Evolutionary conservation across 305 asterid genomes (phyloP).

Genomic region (Solanum aculeatissimum): DNA sequence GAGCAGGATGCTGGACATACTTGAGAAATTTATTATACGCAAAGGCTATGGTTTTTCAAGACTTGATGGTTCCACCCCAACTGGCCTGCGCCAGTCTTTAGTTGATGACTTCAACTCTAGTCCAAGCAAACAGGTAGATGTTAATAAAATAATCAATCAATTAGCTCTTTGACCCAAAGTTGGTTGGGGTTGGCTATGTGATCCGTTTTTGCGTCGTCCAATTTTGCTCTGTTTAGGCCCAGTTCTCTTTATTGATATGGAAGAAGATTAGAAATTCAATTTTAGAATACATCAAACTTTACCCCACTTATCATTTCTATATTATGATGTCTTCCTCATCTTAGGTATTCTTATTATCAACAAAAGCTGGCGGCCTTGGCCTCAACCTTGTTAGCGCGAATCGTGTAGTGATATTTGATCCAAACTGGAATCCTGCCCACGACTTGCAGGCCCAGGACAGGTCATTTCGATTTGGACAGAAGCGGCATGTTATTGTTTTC

Average conservation of each 20-base stretch:
- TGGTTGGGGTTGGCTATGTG: neutral
- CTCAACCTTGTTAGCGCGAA: constrained; percentile 93
- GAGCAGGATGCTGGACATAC: constrained; percentile 89
- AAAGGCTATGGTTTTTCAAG: constrained; percentile 86
- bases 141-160: neutral
- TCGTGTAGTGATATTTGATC: constrained; percentile 92
- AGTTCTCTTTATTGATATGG: neutral
- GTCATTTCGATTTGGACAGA: constrained; percentile 89
- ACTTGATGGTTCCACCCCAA: constrained; percentile 91
- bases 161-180: neutral
- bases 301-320: neutral
- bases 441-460: constrained; percentile 98
- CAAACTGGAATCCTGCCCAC: constrained; percentile 98
- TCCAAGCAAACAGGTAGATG: constrained; percentile 87
- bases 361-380: constrained; percentile 98
- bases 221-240: neutral
- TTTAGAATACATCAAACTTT: neutral
- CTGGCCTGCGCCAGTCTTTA: constrained; percentile 73
- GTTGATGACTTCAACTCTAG: constrained; percentile 90
- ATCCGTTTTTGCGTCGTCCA: neutral
- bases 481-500: constrained; percentile 79
- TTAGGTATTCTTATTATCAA: constrained; percentile 88
- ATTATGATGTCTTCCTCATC: neutral
- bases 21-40: constrained; percentile 86
- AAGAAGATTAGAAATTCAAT: neutral